Evolutionary conservation across 192 early-diverging fungal genomes (phyloP).

Genomic region (Pilobolus umbonatus): DNA sequence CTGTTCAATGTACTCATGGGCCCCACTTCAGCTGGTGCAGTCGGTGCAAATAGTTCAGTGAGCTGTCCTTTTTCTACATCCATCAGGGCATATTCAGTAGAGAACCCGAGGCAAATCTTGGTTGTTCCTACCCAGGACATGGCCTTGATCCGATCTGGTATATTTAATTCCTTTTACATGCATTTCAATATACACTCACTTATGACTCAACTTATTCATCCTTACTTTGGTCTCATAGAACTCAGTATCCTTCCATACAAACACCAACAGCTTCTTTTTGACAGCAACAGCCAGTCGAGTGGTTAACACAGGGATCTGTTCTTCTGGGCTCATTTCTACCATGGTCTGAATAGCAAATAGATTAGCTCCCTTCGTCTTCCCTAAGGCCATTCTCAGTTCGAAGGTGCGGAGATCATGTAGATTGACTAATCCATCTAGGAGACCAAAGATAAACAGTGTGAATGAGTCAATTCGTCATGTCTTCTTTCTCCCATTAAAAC

Average conservation of each 20-base stretch:
- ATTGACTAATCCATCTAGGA: constrained; percentile 70
- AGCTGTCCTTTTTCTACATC: constrained; percentile 49
- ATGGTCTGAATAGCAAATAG: constrained; percentile 69
- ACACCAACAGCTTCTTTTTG: constrained; percentile 64
- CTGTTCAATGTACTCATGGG: constrained; percentile 43
- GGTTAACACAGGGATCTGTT: constrained; percentile 62
- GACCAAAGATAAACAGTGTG: not conserved
- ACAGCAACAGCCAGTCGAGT: constrained; percentile 72
- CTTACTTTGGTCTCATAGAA: constrained; percentile 57
- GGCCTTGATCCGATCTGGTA: constrained; percentile 66
- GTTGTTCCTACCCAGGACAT: constrained; percentile 74
- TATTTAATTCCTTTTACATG: constrained; percentile 49
- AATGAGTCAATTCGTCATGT: not conserved
- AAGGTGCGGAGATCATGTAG: constrained; percentile 74
- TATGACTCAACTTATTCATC: not conserved
- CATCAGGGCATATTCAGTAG: constrained; percentile 59
- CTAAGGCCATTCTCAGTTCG: constrained; percentile 59
- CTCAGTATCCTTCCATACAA: constrained; percentile 72
- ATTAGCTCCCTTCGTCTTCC: constrained; percentile 70
- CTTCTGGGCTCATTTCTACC: constrained; percentile 53
- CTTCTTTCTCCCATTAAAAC: too few species aligned
- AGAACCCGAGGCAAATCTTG: constrained; percentile 61
- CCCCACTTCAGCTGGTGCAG: constrained; percentile 33
- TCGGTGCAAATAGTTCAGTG: constrained; percentile 52
- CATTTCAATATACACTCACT: not conserved